Percentiles rank a stretch among this genome's conserved stretches.
phyloP scores from a whole-genome alignment of 1,139 yeast species.

The Yamadazyma sp. region DNA sequence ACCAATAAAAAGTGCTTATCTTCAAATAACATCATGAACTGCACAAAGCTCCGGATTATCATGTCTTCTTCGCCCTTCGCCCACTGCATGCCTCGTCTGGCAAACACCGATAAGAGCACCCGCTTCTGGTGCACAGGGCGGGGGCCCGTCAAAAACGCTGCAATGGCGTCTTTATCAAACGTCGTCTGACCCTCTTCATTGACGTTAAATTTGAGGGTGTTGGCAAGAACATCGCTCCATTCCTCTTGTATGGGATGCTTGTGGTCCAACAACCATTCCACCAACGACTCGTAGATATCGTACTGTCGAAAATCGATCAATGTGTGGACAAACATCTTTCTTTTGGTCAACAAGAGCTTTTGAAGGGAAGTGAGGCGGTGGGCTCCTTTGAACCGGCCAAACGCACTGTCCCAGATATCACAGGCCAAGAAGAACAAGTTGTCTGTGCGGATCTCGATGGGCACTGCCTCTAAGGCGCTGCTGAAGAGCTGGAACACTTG shows the following conservation, averaged over 20 bases:
- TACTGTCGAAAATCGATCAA: slow-evolving; percentile 23
- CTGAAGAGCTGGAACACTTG: neutral
- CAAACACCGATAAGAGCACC: slow-evolving; percentile 19
- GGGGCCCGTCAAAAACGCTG: slow-evolving; percentile 16
- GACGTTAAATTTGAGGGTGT: slow-evolving; percentile 19
- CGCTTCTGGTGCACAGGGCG: neutral
- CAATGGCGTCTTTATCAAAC: slow-evolving; percentile 16
- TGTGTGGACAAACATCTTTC: slow-evolving; percentile 21
- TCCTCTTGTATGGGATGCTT: slow-evolving; percentile 9
- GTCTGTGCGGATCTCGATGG: neutral
- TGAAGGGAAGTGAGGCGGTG: slow-evolving; percentile 15
- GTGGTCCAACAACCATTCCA: slow-evolving; percentile 16
- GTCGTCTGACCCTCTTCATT: slow-evolving; percentile 11
- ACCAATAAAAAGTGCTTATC: slow-evolving; percentile 24
- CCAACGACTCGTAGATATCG: slow-evolving; percentile 18
- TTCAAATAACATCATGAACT: slow-evolving; percentile 15
- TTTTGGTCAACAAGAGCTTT: slow-evolving; percentile 16
- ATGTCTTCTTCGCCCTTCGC: slow-evolving; percentile 11
- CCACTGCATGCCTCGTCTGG: slow-evolving; percentile 19
- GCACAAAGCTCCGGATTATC: slow-evolving; percentile 17
- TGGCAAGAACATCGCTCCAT: slow-evolving; percentile 26
- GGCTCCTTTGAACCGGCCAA: slow-evolving; percentile 4
- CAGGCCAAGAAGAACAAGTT: slow-evolving; percentile 17
- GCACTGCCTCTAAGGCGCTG: neutral
- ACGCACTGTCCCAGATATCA: slow-evolving; percentile 22